Evolutionary conservation across 768 basidiomycete species (phyloP), one percentile per base, ranked within the genome.

Genomic region (Lactarius sanguifluus): DNA sequence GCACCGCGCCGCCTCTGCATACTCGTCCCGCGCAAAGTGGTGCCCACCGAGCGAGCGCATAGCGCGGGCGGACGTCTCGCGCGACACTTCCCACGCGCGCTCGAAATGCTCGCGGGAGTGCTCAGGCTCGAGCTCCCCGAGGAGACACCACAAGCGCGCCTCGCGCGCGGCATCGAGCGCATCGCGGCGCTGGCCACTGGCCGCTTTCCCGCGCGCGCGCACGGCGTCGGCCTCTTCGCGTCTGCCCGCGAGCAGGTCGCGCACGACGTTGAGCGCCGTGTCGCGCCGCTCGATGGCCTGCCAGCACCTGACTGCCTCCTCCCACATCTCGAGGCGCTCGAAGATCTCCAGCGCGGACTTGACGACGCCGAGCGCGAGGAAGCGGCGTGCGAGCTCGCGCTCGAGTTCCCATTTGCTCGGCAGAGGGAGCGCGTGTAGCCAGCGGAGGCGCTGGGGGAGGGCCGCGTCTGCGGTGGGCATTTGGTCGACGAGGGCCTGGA

Each of bases 311-410:
- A 94, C 94, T 9, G 92, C 95, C 69, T 98, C 93, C 78, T 97
- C 97, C 96, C 96, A 99, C 94, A 98, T 94, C 78, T 98, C 95
- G 67, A 98, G 80, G 41, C 92, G 84, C 77, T 94, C 90, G 73
- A 94, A 98, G 63, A 98, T 96, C 75, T 91, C 96, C 58, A 98
- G 80, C 0, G 97, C 96, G 5, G 92, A 94, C 71, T 88, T 88
- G 66, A 91, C 82, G 64, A 96, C 94, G 18, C 97, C 97, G 58
- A 98, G 81, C 55, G 86, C 83, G 70, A 95, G 79, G 78, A 90
- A 95, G 61, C 93, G 85, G 70, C 82, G 76, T 1, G 94, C 97
- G 28, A 99, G 83, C 76, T 99, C 97, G 50, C 85, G 83, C 74
- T 98, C 93, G 81, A 98, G 83, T 72, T 92, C 92, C 97, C 97